These are phyloP conservation scores for Pezicula neosporulosa DNA, from an alignment of 2,329 filamentous ascomycete genomes.

Conservation along the genomic window DNA sequence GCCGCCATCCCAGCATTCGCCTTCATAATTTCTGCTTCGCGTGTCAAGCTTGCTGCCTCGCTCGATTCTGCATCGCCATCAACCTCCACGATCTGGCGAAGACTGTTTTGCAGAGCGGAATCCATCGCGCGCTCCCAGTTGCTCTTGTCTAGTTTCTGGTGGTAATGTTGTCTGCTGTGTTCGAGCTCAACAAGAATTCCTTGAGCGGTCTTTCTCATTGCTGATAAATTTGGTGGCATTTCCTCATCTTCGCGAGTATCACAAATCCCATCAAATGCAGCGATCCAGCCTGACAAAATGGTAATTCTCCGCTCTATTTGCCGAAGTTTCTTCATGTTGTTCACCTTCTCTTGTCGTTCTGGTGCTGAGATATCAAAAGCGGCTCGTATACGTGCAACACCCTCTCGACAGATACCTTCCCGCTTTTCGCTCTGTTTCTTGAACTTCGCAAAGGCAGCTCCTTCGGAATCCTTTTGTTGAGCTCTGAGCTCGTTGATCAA, in stretches of 20 bases:
- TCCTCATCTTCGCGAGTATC: constrained; percentile 67
- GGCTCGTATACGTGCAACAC: constrained; percentile 71
- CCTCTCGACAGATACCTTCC: constrained; percentile 71
- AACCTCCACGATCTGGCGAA: constrained; percentile 76
- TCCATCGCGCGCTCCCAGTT: constrained; percentile 89
- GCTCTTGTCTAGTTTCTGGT: constrained; percentile 74
- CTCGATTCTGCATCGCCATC: constrained; percentile 58
- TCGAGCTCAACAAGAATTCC: constrained; percentile 89
- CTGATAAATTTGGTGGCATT: constrained; percentile 64
- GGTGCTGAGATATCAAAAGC: constrained; percentile 78
- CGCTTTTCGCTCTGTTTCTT: constrained; percentile 86
- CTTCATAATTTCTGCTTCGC: constrained; percentile 85
- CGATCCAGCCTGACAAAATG: constrained; percentile 87
- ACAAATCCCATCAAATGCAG: constrained; percentile 81
- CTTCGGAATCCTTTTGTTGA: constrained; percentile 87
- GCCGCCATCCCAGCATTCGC: constrained; percentile 78
- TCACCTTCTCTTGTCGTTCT: constrained; percentile 76
- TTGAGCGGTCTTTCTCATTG: constrained; percentile 83
- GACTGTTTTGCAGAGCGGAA: constrained; percentile 80
- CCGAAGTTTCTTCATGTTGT: constrained; percentile 76
- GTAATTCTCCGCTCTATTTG: constrained; percentile 82
- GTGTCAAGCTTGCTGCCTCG: constrained; percentile 68
- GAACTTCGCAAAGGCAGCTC: constrained; percentile 80
- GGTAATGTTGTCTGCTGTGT: constrained; percentile 83
- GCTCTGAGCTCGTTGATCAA: constrained; percentile 93